Percentiles rank a stretch among this genome's conserved stretches.
These are phyloP conservation scores for slime mould (Dictyostelium discoideum) DNA, from an alignment of 78 protist genomes.

Conservation along the genomic window dicty_2.7 NC_007088.5:8023501-8024000, in stretches of 20 bases:
- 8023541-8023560: neutral
- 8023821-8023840: neutral
- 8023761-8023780: neutral
- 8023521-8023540: neutral
- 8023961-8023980: neutral
- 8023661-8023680: neutral
- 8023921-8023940: neutral
- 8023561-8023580: neutral
- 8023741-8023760: no score
- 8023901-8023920: neutral
- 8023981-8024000: conserved; percentile 3
- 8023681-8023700: neutral
- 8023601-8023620: neutral
- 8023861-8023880: neutral
- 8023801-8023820: neutral
- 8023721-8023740: neutral
- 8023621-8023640: neutral
- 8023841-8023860: neutral
- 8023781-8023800: neutral
- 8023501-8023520: neutral
- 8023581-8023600: neutral
- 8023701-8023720: neutral
- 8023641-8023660: neutral
- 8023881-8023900: neutral
- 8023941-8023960: neutral